A percentile compares a stretch with the other conserved stretches of the same genome.
Conservation (phyloP, 208 protist genomes). For the Leishmania major region DNA sequence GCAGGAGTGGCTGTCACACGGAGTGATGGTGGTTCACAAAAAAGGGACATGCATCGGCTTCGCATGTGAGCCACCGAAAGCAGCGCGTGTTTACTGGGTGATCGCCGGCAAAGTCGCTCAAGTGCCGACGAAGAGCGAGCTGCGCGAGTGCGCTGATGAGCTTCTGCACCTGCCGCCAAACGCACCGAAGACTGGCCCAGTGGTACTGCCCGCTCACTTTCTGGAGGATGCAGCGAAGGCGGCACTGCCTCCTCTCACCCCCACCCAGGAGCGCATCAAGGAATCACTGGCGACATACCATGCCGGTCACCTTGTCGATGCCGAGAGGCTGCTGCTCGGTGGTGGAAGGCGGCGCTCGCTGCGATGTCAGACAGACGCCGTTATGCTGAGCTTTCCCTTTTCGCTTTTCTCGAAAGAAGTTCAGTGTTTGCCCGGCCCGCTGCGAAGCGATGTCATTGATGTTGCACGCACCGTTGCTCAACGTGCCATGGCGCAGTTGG, state of each 20-base stretch:
- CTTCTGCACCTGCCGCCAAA: constrained; percentile 25
- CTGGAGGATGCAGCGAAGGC: constrained; percentile 11
- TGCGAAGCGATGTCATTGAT: constrained; percentile 27
- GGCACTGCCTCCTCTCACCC: constrained; percentile 17
- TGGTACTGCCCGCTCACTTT: constrained; percentile 40
- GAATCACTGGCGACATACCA: constrained; percentile 49
- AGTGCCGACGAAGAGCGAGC: constrained; percentile 57
- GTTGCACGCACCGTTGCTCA: constrained; percentile 38
- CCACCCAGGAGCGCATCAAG: constrained; percentile 32
- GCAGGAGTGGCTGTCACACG: constrained; percentile 31
- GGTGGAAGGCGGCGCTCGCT: constrained; percentile 43
- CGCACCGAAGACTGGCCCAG: constrained; percentile 31
- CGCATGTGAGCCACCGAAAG: constrained; percentile 37
- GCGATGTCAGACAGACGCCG: constrained; percentile 49
- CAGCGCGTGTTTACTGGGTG: constrained; percentile 60
- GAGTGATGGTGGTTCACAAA: constrained; percentile 29
- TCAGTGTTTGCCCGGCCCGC: constrained; percentile 19
- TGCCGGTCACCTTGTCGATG: constrained; percentile 55
- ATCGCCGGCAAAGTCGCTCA: constrained; percentile 61
- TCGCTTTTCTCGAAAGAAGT: constrained; percentile 26
- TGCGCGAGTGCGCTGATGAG: constrained; percentile 26
- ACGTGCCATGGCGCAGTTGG: constrained; percentile 16
- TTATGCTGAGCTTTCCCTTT: constrained; percentile 52
- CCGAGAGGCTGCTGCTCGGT: constrained; percentile 62
- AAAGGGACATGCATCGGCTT: constrained; percentile 50